Percentiles rank a stretch among this genome's conserved stretches.
Evolutionary conservation across 2,329 filamentous ascomycete species (phyloP).

Genomic region (Gnomoniopsis sp.): DNA sequence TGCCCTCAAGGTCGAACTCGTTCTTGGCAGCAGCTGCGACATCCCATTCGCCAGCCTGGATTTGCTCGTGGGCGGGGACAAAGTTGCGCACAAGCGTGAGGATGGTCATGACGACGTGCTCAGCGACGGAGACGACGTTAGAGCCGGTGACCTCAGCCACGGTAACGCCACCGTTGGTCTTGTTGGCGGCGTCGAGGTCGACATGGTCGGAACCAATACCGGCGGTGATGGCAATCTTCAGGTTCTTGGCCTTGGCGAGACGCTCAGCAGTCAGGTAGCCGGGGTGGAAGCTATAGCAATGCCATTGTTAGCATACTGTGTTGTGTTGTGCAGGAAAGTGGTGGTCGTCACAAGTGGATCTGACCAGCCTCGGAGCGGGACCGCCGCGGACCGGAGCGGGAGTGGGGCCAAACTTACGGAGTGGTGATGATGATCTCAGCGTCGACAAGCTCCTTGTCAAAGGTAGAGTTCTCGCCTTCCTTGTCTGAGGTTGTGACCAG

Average conservation of each 20-base stretch:
- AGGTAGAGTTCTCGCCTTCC: conserved; percentile 86
- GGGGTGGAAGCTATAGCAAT: conserved; percentile 76
- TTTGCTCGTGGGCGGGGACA: conserved; percentile 93
- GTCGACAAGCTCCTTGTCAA: conserved; percentile 93
- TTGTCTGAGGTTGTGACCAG: conserved; percentile 97
- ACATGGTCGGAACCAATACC: conserved; percentile 99
- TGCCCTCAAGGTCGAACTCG: conserved; percentile 95
- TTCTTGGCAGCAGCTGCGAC: conserved; percentile 96
- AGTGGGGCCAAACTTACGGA: conserved; percentile 56
- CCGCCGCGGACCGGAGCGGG: neutral
- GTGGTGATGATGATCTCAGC: conserved; percentile 99
- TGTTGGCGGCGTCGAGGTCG: conserved; percentile 95
- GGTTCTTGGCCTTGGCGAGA: conserved; percentile 96
- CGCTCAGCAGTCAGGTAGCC: conserved; percentile 97
- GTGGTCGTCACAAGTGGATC: neutral
- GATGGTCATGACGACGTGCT: conserved; percentile 99
- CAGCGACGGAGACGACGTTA: conserved; percentile 97
- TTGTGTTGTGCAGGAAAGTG: neutral
- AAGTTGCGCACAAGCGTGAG: conserved; percentile 96
- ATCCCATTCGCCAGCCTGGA: conserved; percentile 86
- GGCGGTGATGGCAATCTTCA: conserved; percentile 95
- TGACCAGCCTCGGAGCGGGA: neutral
- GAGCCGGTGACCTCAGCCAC: conserved; percentile 97
- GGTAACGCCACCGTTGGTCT: conserved; percentile 95
- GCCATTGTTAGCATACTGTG: neutral